Base-by-base conservation (phyloP, 2,329 filamentous ascomycete species). In the Xylaria multiplex region DNA sequence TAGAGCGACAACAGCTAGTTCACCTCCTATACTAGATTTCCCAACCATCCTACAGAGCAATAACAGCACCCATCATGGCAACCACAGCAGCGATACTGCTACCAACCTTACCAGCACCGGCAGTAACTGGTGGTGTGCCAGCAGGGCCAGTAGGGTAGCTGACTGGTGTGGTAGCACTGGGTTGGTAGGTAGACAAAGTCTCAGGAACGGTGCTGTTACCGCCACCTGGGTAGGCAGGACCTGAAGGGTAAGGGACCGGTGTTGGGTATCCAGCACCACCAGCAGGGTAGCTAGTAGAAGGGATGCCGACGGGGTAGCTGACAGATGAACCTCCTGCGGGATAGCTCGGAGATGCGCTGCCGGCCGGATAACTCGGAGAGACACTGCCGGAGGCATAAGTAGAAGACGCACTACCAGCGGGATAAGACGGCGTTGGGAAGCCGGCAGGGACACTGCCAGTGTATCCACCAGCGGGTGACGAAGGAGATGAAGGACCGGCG, bases 61-160 rank as follows among this genome's bases (percentile, higher is more conserved):
- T 58, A 6, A 73, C 62, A 43, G 68, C 72, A 48, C 69, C 73
- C 42, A 69, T 59, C 32, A 72, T 19, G 58, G 72, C 75, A 8
- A 76, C 16, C 19, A 64, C 66, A 27, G 70, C 71, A 49, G 68
- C 72, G 19, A 72, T 42, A 56, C 74, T 71, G 62, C 71, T 70
- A 53, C 68, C 69, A 19, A 75, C 52, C 70, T 74, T 75, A 22
- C 64, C 68, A 8, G 71, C 74, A 57, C 71, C 75, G 14, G 70
- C 68, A 11, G 55, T 64, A 6, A 42, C 56, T 6, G 52, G 48
- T 6, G 59, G 59, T 24, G 62, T 64, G 2, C 43, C 37, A 1
- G 54, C 56, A 42, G 62, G 42, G 9, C 37, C 57, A 45, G 61
- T 63, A 6, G 65, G 64, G 42, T 64, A 65, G 43, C 64, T 42